Conservation (phyloP, 129 eudicot species). For the Artemisia argyi region DNA sequence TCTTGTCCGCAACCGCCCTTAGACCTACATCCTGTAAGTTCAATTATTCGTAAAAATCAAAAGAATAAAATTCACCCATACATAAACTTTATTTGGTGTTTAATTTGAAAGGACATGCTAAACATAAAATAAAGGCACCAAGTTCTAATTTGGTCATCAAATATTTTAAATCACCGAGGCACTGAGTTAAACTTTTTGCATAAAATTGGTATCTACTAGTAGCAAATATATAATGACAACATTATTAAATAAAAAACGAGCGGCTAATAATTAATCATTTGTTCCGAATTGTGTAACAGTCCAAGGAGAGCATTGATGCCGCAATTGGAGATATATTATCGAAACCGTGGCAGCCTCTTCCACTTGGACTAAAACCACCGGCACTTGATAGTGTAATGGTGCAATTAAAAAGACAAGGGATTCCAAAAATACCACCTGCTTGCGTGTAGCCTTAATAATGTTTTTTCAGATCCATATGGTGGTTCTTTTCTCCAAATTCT, state of each 20-base stretch:
- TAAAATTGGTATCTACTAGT: too few relatives aligned
- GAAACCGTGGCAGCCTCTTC: slow-evolving; percentile 92
- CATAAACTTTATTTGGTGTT: too few relatives aligned
- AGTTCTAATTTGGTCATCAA: not conserved
- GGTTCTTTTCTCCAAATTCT: slow-evolving; percentile 35
- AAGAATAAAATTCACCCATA: too few relatives aligned
- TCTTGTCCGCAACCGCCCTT: slow-evolving; percentile 47
- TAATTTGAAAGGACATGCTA: too few relatives aligned
- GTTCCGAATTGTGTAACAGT: slow-evolving; percentile 34
- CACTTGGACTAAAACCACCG: slow-evolving; percentile 93
- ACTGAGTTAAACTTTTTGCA: too few relatives aligned
- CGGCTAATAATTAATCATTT: not conserved
- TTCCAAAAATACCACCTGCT: slow-evolving; percentile 71
- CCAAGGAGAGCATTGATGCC: slow-evolving; percentile 89
- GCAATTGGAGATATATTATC: slow-evolving; percentile 81
- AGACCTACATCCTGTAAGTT: slow-evolving; percentile 82
- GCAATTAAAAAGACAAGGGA: slow-evolving; percentile 84
- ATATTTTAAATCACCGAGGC: not conserved
- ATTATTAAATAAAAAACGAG: not conserved
- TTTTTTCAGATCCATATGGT: slow-evolving; percentile 1
- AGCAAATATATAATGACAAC: too few relatives aligned
- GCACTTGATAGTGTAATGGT: slow-evolving; percentile 73
- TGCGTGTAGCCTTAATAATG: slow-evolving; percentile 21
- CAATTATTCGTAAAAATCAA: not conserved
- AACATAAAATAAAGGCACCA: too few relatives aligned